A percentile compares a stretch with the other conserved stretches of the same genome.
Conservation (phyloP, 108 stramenopile species). For the Cyclotella atomus region DNA sequence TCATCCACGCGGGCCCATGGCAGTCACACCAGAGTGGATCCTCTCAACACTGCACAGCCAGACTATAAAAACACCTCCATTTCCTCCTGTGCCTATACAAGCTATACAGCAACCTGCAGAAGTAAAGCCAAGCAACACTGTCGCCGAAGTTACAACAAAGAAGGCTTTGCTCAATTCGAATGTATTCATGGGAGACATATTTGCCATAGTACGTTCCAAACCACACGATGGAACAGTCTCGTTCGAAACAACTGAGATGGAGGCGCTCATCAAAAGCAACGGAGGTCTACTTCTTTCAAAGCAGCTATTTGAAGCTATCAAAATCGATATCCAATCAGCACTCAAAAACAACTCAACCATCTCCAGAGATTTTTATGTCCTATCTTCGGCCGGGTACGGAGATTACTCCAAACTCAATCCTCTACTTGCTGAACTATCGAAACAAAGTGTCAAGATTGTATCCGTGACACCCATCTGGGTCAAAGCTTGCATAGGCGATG, state of each 20-base stretch:
- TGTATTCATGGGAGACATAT: slow-evolving; percentile 66
- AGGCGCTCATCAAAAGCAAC: slow-evolving; percentile 47
- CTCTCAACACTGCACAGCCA: slow-evolving; percentile 41
- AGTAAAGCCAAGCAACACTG: slow-evolving; percentile 12
- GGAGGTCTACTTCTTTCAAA: slow-evolving; percentile 69
- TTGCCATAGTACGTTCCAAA: slow-evolving; percentile 51
- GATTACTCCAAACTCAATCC: slow-evolving; percentile 16
- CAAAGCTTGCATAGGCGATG: slow-evolving; percentile 47
- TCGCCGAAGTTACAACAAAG: not conserved
- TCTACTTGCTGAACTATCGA: slow-evolving; percentile 33
- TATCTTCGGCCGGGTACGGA: slow-evolving; percentile 25
- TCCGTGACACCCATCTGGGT: slow-evolving; percentile 73
- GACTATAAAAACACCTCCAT: slow-evolving; percentile 18
- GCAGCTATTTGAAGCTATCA: slow-evolving; percentile 61
- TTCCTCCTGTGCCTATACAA: slow-evolving; percentile 10
- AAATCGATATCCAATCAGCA: slow-evolving; percentile 33
- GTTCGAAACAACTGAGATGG: slow-evolving; percentile 55
- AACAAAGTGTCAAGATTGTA: slow-evolving; percentile 49
- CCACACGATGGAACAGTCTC: slow-evolving; percentile 34
- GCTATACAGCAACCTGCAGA: not conserved
- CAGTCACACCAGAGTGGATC: slow-evolving; percentile 67
- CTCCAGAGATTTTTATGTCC: slow-evolving; percentile 43
- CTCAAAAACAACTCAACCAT: slow-evolving; percentile 29
- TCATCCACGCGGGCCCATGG: slow-evolving; percentile 63
- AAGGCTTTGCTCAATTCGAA: slow-evolving; percentile 8